These are phyloP conservation scores for Mucor plumbeus DNA, from an alignment of 371 early-diverging fungal species.

Conservation along the genomic window DNA sequence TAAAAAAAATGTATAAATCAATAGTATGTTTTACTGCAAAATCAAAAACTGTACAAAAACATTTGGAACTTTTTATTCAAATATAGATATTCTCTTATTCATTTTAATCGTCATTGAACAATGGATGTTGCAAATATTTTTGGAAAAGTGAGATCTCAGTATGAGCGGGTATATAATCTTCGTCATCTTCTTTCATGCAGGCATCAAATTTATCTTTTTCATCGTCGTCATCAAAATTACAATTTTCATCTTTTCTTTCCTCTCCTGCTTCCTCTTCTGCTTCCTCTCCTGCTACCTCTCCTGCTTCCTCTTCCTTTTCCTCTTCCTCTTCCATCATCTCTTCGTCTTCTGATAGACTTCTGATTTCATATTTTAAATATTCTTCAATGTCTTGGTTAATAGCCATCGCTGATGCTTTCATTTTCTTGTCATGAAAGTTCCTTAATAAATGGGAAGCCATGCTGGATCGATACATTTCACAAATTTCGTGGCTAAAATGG, in stretches of 20 bases:
- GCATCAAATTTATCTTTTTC: background rate
- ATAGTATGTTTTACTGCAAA: too few species aligned
- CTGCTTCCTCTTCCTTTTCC: too few species aligned
- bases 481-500: background rate
- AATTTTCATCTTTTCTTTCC: background rate
- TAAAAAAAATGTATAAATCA: too few species aligned
- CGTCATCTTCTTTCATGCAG: background rate
- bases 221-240: background rate
- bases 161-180: background rate
- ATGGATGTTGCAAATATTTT: conserved; percentile 2
- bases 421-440: background rate
- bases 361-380: background rate
- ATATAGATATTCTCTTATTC: background rate
- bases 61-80: too few species aligned
- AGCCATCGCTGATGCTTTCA: background rate
- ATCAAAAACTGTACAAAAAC: too few species aligned
- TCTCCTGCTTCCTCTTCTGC: background rate
- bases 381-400: background rate
- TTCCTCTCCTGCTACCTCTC: background rate
- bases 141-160: background rate
- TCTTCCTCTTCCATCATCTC: background rate
- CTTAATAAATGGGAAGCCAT: background rate
- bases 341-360: background rate
- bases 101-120: background rate
- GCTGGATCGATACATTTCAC: background rate